phyloP scores from a whole-genome alignment of 2,329 filamentous ascomycete species.

The Colletotrichum sp. region DNA sequence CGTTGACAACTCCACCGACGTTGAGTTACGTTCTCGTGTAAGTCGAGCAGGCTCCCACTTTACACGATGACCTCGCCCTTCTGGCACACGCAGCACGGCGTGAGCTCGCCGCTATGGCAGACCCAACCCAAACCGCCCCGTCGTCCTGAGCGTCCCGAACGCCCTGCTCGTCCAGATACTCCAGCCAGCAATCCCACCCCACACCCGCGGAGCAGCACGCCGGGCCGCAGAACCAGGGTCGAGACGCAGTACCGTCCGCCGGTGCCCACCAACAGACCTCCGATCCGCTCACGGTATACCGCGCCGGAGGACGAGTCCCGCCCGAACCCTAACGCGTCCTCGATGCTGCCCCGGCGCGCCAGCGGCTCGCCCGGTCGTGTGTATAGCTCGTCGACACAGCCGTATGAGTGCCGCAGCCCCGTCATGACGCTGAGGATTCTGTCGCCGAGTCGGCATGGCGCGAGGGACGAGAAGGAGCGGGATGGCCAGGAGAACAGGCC shows the following conservation, averaged over 20 bases:
- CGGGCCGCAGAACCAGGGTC: neutral
- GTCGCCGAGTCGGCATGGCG: neutral
- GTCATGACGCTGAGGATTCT: constrained; percentile 13
- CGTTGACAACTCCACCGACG: neutral
- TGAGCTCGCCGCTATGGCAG: neutral
- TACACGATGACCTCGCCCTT: neutral
- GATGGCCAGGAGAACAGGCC: neutral
- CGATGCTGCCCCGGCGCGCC: neutral
- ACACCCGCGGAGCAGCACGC: neutral
- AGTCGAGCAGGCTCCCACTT: neutral
- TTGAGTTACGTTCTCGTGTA: neutral
- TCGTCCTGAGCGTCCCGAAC: neutral
- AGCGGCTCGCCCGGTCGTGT: neutral
- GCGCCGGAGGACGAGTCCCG: neutral
- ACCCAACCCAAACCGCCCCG: neutral
- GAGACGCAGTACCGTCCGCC: neutral
- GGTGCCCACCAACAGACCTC: neutral
- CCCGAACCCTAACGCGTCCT: neutral
- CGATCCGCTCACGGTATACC: neutral
- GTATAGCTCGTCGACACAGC: constrained; percentile 6
- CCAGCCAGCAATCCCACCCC: neutral
- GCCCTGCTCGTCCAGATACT: neutral
- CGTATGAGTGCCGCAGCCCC: constrained; percentile 6
- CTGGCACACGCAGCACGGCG: neutral
- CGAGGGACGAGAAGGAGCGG: neutral